Evolutionary conservation across 2,329 filamentous ascomycete genomes (phyloP).

Genomic region (Emergomyces africanus): DNA sequence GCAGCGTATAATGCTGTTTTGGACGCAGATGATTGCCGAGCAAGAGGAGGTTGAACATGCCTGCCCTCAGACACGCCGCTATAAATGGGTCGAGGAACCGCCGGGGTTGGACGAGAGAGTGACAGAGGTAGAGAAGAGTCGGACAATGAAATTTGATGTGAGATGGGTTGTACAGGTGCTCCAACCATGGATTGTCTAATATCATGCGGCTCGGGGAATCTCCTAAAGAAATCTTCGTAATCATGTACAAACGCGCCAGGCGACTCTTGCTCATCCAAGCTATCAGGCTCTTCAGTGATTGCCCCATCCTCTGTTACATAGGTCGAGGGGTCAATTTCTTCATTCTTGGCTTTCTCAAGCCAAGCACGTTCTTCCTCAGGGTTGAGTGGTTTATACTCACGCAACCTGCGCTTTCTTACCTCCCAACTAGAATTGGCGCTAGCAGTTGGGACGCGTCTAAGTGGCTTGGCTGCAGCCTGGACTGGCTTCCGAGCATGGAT

Average conservation of each 20-base stretch:
- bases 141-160: slow-evolving; percentile 17
- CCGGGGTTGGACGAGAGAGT: slow-evolving; percentile 53
- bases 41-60: slow-evolving; percentile 32
- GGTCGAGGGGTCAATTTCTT: slow-evolving; percentile 40
- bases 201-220: slow-evolving; percentile 60
- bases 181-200: slow-evolving; percentile 45
- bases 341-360: slow-evolving; percentile 61
- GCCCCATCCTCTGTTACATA: slow-evolving; percentile 29
- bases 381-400: slow-evolving; percentile 58
- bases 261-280: slow-evolving; percentile 34
- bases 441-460: slow-evolving; percentile 40
- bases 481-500: slow-evolving; percentile 26
- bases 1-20: slow-evolving; percentile 32
- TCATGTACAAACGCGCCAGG: slow-evolving; percentile 48
- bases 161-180: slow-evolving; percentile 20
- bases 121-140: slow-evolving; percentile 38
- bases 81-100: slow-evolving; percentile 59
- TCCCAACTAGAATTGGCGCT: slow-evolving; percentile 40
- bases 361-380: slow-evolving; percentile 70
- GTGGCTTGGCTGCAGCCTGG: slow-evolving; percentile 30
- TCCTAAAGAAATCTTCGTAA: slow-evolving; percentile 71
- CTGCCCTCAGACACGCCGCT: slow-evolving; percentile 60
- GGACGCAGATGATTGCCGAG: slow-evolving; percentile 33
- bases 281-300: slow-evolving; percentile 30
- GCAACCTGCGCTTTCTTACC: slow-evolving; percentile 43